phyloP scores from a whole-genome alignment of 164 flowering plant genomes.

The Taxillus chinensis region DNA sequence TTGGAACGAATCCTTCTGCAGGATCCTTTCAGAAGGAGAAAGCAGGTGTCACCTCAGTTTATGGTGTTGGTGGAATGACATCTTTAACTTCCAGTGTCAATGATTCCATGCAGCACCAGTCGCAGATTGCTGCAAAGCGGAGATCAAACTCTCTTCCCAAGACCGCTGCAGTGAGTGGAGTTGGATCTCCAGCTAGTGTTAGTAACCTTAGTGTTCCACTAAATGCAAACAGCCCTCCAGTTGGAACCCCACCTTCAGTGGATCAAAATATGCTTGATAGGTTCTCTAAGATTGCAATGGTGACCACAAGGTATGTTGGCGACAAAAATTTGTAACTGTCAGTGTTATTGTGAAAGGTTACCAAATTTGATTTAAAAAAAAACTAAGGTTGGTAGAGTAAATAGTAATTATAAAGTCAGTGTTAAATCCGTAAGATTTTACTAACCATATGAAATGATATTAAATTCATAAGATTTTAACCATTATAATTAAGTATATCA shows the following conservation, averaged over 20 bases:
- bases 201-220: constrained; percentile 47
- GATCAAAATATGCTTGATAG: constrained; percentile 59
- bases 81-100: constrained; percentile 68
- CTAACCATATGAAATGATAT: too few species aligned
- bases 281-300: constrained; percentile 77
- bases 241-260: constrained; percentile 47
- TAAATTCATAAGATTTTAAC: too few species aligned
- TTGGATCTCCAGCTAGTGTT: constrained; percentile 85
- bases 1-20: constrained; percentile 26
- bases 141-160: constrained; percentile 73
- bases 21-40: constrained; percentile 67
- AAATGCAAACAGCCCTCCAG: constrained; percentile 73
- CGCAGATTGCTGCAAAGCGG: constrained; percentile 47
- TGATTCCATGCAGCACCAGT: constrained; percentile 71
- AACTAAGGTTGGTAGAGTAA: too few species aligned
- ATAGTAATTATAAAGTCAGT: too few species aligned
- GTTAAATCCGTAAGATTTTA: too few species aligned
- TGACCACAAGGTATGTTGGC: constrained; percentile 57
- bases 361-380: too few species aligned
- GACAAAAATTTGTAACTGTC: not conserved
- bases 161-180: constrained; percentile 57
- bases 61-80: constrained; percentile 40
- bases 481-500: too few species aligned
- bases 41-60: constrained; percentile 37
- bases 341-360: too few species aligned